Evolutionary conservation across 306 rosid genomes (phyloP).

Genomic region (Argentina anserina): DNA sequence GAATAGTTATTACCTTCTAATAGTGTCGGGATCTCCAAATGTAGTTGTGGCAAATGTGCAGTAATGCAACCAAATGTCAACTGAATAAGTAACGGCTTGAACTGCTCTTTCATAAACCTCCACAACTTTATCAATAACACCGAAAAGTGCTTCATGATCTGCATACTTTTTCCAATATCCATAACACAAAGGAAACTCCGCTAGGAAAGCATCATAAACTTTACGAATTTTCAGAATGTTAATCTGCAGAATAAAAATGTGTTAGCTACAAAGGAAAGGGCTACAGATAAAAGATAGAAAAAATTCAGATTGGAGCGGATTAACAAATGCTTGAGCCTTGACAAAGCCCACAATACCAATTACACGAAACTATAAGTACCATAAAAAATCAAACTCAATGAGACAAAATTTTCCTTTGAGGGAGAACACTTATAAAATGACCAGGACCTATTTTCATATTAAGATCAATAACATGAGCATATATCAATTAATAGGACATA

Average conservation of each 20-base stretch:
- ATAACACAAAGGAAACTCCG: slow-evolving; percentile 91
- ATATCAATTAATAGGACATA: neutral
- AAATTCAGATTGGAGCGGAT: neutral
- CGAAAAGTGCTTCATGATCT: slow-evolving; percentile 89
- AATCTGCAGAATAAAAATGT: slow-evolving; percentile 49
- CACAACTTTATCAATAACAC: slow-evolving; percentile 84
- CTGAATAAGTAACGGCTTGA: slow-evolving; percentile 97
- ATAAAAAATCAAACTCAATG: neutral
- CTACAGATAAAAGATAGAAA: neutral
- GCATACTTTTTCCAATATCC: slow-evolving; percentile 99
- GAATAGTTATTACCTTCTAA: slow-evolving; percentile 78
- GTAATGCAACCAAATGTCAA: slow-evolving; percentile 99
- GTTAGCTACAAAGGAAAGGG: slow-evolving; percentile 10
- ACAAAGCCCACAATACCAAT: neutral
- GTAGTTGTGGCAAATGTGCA: slow-evolving; percentile 85
- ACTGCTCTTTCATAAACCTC: slow-evolving; percentile 95
- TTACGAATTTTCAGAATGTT: slow-evolving; percentile 76
- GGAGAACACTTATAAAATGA: neutral
- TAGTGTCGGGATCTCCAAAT: slow-evolving; percentile 89
- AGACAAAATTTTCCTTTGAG: neutral
- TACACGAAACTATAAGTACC: neutral
- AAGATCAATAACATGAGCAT: neutral
- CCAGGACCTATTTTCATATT: neutral
- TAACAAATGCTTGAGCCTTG: neutral
- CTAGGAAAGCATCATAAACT: slow-evolving; percentile 92